Percentiles rank a stretch among this genome's conserved stretches.
phyloP scores from a whole-genome alignment of 768 basidiomycete genomes.

The Boletus sensibilis region DNA sequence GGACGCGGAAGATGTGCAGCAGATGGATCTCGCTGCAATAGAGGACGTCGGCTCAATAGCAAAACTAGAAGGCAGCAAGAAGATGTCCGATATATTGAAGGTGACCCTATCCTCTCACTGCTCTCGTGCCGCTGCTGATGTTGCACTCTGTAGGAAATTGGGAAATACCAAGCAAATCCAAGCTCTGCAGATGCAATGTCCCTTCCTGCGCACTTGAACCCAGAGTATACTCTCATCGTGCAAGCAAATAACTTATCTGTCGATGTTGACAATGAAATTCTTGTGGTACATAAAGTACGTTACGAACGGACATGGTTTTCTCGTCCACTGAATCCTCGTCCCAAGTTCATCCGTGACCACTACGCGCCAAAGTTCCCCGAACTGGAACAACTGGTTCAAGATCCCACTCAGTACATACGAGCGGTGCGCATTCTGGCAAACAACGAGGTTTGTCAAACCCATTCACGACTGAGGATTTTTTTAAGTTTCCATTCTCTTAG shows the following conservation, averaged over 20 bases:
- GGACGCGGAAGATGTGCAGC: slow-evolving; percentile 89
- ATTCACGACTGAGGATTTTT: neutral
- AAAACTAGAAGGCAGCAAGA: slow-evolving; percentile 83
- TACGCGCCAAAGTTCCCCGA: slow-evolving; percentile 95
- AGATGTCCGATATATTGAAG: slow-evolving; percentile 83
- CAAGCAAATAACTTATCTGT: slow-evolving; percentile 97
- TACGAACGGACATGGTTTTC: neutral
- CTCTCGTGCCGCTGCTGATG: neutral
- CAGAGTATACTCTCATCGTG: slow-evolving; percentile 95
- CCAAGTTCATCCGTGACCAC: slow-evolving; percentile 95
- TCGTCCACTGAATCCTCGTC: slow-evolving; percentile 7
- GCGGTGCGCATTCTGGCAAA: slow-evolving; percentile 89
- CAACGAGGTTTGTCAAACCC: slow-evolving; percentile 50
- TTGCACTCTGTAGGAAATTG: slow-evolving; percentile 66
- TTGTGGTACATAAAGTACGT: slow-evolving; percentile 90
- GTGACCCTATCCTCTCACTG: slow-evolving; percentile 37
- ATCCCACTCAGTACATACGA: slow-evolving; percentile 89
- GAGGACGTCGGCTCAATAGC: slow-evolving; percentile 89
- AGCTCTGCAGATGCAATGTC: slow-evolving; percentile 77
- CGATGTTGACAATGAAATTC: slow-evolving; percentile 96
- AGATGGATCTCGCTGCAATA: slow-evolving; percentile 85
- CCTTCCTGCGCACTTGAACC: slow-evolving; percentile 81
- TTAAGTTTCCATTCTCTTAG: slow-evolving; percentile 35
- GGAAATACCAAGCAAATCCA: slow-evolving; percentile 78
- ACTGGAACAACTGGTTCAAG: slow-evolving; percentile 90